Percentiles rank a stretch among this genome's conserved stretches.
phyloP scores from a whole-genome alignment of 495 filamentous ascomycete species.

The Penicillium salamii region DNA sequence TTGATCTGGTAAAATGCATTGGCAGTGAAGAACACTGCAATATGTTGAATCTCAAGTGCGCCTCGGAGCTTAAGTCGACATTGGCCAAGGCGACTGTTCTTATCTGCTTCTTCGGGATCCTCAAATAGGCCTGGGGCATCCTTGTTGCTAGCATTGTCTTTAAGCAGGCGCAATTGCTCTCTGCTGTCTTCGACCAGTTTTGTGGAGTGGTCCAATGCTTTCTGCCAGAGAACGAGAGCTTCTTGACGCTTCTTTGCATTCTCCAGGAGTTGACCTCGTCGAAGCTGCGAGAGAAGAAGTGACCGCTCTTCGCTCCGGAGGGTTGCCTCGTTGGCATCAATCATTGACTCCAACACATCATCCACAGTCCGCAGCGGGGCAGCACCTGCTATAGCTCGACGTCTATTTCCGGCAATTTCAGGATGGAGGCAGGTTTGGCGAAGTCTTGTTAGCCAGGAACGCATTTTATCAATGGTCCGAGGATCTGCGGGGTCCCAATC shows the following conservation, averaged over 20 bases:
- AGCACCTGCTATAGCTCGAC: conserved; percentile 61
- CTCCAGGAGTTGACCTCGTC: conserved; percentile 72
- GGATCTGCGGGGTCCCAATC: conserved; percentile 63
- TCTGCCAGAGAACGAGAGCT: conserved; percentile 66
- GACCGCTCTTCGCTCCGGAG: conserved; percentile 65
- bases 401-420: conserved; percentile 65
- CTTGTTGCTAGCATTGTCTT: not conserved
- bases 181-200: conserved; percentile 63
- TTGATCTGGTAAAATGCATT: conserved; percentile 85
- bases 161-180: conserved; percentile 47
- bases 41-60: conserved; percentile 78
- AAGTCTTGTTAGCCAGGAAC: conserved; percentile 65
- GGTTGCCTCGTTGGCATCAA: conserved; percentile 68
- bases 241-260: conserved; percentile 54
- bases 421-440: conserved; percentile 88
- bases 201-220: conserved; percentile 52
- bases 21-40: conserved; percentile 77
- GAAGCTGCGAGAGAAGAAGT: conserved; percentile 57
- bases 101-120: conserved; percentile 45
- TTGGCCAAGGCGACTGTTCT: conserved; percentile 50
- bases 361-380: conserved; percentile 73
- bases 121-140: conserved; percentile 20
- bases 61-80: conserved; percentile 63
- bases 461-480: conserved; percentile 60
- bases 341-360: conserved; percentile 85